phyloP scores from a whole-genome alignment of 352 stramenopile genomes.

The Globisporangium radiosum region DNA sequence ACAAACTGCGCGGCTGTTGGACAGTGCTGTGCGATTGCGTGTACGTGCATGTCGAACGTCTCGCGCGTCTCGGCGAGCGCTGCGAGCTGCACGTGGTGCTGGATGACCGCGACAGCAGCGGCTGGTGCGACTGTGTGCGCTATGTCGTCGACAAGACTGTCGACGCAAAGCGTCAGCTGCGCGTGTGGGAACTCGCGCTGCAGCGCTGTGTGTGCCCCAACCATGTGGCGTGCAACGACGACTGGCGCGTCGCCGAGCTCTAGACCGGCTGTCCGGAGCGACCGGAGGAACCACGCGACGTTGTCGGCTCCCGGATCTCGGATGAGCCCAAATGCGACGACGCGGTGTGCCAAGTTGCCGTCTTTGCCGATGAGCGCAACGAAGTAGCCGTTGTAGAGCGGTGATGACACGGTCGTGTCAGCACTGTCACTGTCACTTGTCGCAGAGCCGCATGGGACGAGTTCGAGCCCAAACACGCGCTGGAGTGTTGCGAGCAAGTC shows the following conservation, averaged over 20 bases:
- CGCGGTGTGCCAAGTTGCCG: constrained; percentile 60
- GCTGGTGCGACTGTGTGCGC: constrained; percentile 56
- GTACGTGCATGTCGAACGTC: constrained; percentile 4
- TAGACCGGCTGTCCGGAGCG: constrained; percentile 43
- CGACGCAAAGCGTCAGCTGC: constrained; percentile 71
- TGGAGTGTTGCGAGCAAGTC: constrained; percentile 47
- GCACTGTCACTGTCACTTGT: constrained; percentile 18
- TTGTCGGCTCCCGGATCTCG: constrained; percentile 58
- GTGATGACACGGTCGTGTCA: not conserved
- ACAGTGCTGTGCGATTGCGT: not conserved
- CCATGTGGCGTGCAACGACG: constrained; percentile 54
- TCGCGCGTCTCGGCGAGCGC: constrained; percentile 28
- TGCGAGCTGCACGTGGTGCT: constrained; percentile 41
- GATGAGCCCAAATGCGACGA: constrained; percentile 62
- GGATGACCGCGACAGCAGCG: constrained; percentile 50
- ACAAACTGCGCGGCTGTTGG: constrained; percentile 42
- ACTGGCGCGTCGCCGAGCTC: constrained; percentile 45
- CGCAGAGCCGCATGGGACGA: constrained; percentile 42
- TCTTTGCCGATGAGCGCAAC: constrained; percentile 58
- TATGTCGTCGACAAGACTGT: constrained; percentile 59
- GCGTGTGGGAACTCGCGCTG: constrained; percentile 39
- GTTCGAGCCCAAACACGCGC: constrained; percentile 63
- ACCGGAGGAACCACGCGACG: constrained; percentile 67
- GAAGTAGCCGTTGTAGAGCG: constrained; percentile 51
- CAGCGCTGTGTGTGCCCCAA: constrained; percentile 48